phyloP scores from a whole-genome alignment of 78 protist species.

The Isochrysis galbana region DNA sequence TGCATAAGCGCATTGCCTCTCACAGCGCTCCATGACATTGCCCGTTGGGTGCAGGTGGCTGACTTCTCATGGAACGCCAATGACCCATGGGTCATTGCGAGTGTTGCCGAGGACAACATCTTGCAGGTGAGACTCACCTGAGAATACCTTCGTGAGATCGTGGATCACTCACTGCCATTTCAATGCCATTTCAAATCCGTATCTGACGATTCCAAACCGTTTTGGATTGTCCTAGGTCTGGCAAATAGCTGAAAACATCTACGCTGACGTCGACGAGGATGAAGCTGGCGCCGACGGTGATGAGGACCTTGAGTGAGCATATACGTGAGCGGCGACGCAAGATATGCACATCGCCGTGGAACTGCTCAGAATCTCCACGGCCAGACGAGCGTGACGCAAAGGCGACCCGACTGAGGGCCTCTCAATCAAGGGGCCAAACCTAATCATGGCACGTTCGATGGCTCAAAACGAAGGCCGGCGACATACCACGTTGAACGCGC shows the following conservation, averaged over 20 bases:
- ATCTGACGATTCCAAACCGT: too few species aligned
- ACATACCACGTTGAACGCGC: neutral
- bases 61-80: slow-evolving; percentile 72
- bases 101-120: slow-evolving; percentile 92
- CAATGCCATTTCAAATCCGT: neutral
- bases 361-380: neutral
- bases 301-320: slow-evolving; percentile 4
- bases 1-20: too few species aligned
- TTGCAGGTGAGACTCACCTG: too few species aligned
- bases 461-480: neutral
- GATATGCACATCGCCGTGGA: too few species aligned
- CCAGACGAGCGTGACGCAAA: neutral
- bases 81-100: slow-evolving; percentile 86
- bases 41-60: neutral
- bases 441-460: neutral
- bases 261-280: slow-evolving; percentile 23
- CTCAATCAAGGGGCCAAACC: neutral
- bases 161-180: neutral
- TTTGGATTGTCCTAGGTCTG: too few species aligned
- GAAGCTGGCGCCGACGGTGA: neutral
- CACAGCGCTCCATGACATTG: too few species aligned
- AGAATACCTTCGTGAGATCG: too few species aligned
- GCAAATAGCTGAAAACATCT: slow-evolving; percentile 7
- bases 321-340: too few species aligned
- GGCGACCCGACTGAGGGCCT: neutral